Conservation (phyloP, 192 early-diverging fungal genomes). For the Dissophora ornata region DNA sequence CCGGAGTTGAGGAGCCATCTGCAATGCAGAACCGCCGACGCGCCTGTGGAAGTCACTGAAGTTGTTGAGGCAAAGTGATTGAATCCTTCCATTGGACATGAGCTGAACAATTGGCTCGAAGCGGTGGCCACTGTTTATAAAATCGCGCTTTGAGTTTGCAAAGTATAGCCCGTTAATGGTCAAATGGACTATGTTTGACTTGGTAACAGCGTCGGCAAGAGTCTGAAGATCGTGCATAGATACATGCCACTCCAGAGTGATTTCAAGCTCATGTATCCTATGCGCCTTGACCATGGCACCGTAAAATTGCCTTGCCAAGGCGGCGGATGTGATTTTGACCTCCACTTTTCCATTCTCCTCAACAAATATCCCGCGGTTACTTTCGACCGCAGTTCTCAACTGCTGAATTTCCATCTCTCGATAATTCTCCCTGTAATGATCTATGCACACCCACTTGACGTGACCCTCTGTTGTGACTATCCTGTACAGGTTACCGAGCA, state of each 20-base stretch:
- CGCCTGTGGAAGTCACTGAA: background rate
- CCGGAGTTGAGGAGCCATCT: background rate
- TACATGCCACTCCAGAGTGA: background rate
- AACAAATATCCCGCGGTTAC: background rate
- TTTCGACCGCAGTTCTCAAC: background rate
- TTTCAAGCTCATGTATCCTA: background rate
- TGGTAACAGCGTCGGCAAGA: background rate
- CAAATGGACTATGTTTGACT: background rate
- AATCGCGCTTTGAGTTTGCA: background rate
- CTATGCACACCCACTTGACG: constrained; percentile 29
- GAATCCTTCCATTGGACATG: background rate
- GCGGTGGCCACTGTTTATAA: background rate
- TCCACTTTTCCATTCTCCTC: background rate
- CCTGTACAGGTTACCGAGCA: constrained; percentile 4
- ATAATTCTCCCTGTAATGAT: constrained; percentile 25
- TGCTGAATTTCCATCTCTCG: background rate
- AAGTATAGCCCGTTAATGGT: background rate
- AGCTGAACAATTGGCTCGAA: background rate
- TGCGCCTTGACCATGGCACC: background rate
- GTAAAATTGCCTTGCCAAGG: background rate
- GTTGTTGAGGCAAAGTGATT: background rate
- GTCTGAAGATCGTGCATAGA: background rate
- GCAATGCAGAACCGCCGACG: background rate
- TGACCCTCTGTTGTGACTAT: constrained; percentile 6
- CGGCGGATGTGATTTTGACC: background rate